Percentiles rank a stretch among this genome's conserved stretches.
These are phyloP conservation scores for Microdochium nivale DNA, from an alignment of 2,329 filamentous ascomycete species.

Conservation along the genomic window DNA sequence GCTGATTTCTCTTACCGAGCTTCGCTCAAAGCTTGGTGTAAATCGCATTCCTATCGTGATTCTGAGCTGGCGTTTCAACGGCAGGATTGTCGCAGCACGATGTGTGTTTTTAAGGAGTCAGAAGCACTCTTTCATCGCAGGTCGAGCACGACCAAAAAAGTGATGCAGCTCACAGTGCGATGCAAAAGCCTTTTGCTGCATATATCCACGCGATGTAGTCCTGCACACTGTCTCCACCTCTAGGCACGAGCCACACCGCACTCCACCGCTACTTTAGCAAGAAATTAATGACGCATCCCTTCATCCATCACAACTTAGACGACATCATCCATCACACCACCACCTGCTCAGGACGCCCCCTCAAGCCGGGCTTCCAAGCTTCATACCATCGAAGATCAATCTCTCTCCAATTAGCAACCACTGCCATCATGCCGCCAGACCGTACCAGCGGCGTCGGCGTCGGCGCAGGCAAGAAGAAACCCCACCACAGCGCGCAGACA, in stretches of 20 bases:
- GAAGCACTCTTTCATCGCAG: neutral
- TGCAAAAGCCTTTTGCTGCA: too few relatives aligned
- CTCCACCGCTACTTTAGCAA: neutral
- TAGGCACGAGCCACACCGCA: neutral
- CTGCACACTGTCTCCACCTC: neutral
- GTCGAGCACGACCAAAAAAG: neutral
- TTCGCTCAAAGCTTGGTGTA: too few relatives aligned
- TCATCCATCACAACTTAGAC: neutral
- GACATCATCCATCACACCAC: neutral
- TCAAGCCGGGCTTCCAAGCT: neutral
- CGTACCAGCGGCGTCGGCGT: neutral
- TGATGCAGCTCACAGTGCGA: neutral
- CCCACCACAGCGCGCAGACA: neutral
- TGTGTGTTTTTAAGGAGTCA: too few relatives aligned
- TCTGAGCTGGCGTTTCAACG: too few relatives aligned
- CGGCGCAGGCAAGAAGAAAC: neutral
- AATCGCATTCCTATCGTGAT: too few relatives aligned
- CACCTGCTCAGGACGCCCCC: neutral
- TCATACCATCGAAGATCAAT: neutral
- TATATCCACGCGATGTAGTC: too few relatives aligned
- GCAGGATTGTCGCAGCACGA: too few relatives aligned
- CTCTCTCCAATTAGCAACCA: too few relatives aligned
- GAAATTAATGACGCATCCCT: neutral
- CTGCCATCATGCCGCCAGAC: neutral
- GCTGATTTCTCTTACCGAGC: too few relatives aligned